Conservation (phyloP, 306 rosid genomes). For the Sindora glabra region DNA sequence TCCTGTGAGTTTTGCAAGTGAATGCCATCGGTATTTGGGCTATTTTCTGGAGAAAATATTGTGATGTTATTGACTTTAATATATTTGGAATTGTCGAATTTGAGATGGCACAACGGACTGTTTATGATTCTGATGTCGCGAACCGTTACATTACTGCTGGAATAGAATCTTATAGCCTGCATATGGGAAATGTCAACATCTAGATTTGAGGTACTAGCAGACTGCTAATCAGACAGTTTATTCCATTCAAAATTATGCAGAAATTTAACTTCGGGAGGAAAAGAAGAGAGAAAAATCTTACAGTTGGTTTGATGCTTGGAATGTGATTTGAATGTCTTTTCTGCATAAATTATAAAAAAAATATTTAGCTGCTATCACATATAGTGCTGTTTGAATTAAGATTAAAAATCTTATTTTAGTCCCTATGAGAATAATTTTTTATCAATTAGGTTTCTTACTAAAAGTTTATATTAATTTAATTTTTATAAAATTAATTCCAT, state of each 20-base stretch:
- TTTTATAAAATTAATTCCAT: background rate
- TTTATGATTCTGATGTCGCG: constrained; percentile 57
- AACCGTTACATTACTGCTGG: constrained; percentile 50
- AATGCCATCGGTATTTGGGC: constrained; percentile 94
- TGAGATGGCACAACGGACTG: constrained; percentile 88
- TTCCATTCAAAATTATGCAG: too few species aligned
- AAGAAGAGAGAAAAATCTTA: constrained; percentile 23
- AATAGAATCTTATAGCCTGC: constrained; percentile 88
- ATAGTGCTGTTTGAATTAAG: too few species aligned
- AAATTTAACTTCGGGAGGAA: background rate
- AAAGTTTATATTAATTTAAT: background rate
- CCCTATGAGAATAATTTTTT: too few species aligned
- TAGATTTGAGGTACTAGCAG: background rate
- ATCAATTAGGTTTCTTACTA: too few species aligned
- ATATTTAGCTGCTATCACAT: constrained; percentile 3
- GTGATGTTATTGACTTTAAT: constrained; percentile 58
- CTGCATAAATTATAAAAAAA: constrained; percentile 24
- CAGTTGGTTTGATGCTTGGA: constrained; percentile 69
- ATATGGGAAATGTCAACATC: background rate
- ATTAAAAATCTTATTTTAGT: too few species aligned
- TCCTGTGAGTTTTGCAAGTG: constrained; percentile 85
- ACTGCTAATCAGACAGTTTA: background rate
- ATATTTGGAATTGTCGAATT: constrained; percentile 67
- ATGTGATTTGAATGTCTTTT: constrained; percentile 35
- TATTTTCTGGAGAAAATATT: constrained; percentile 68